Percentiles rank a stretch among this genome's conserved stretches.
Evolutionary conservation across 2,329 filamentous ascomycete genomes (phyloP).

Genomic region (Aureobasidium sp.): DNA sequence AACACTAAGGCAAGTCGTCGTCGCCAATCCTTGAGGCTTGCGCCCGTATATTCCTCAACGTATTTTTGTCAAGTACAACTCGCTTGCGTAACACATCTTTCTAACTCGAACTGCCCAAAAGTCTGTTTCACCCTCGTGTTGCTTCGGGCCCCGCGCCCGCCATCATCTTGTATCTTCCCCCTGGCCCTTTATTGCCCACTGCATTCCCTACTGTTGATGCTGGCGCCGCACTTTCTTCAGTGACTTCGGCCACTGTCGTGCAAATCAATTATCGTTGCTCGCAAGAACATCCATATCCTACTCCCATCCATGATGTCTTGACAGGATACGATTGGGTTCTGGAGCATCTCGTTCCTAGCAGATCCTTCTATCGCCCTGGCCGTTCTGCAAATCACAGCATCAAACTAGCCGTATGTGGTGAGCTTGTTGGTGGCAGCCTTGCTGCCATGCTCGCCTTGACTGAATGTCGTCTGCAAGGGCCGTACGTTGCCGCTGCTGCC

Average conservation of each 20-base stretch:
- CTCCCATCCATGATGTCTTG: slow-evolving; percentile 39
- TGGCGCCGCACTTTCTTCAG: slow-evolving; percentile 26
- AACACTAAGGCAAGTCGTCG: slow-evolving; percentile 28
- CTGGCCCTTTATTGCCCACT: slow-evolving; percentile 29
- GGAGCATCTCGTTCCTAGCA: slow-evolving; percentile 27
- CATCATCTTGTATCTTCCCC: slow-evolving; percentile 35
- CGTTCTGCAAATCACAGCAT: slow-evolving; percentile 21
- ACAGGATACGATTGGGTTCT: slow-evolving; percentile 40
- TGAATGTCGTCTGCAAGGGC: slow-evolving; percentile 35
- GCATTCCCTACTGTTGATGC: slow-evolving; percentile 20
- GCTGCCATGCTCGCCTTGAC: slow-evolving; percentile 42
- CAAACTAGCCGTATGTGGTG: slow-evolving; percentile 36
- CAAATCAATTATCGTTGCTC: slow-evolving; percentile 36
- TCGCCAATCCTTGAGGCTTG: slow-evolving; percentile 11
- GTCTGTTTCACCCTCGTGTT: slow-evolving; percentile 24
- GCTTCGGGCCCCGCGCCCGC: slow-evolving; percentile 18
- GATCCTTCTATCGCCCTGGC: slow-evolving; percentile 19
- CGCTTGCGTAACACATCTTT: not conserved
- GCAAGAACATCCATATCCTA: slow-evolving; percentile 30
- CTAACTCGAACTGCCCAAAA: slow-evolving; percentile 17
- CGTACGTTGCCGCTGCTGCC: slow-evolving; percentile 35
- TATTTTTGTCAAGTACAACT: not conserved
- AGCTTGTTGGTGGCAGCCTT: slow-evolving; percentile 39
- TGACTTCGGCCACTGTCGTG: slow-evolving; percentile 32
- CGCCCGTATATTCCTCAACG: not conserved